Conservation (phyloP, 2,329 filamentous ascomycete genomes). For the Cryphonectria radicalis region DNA sequence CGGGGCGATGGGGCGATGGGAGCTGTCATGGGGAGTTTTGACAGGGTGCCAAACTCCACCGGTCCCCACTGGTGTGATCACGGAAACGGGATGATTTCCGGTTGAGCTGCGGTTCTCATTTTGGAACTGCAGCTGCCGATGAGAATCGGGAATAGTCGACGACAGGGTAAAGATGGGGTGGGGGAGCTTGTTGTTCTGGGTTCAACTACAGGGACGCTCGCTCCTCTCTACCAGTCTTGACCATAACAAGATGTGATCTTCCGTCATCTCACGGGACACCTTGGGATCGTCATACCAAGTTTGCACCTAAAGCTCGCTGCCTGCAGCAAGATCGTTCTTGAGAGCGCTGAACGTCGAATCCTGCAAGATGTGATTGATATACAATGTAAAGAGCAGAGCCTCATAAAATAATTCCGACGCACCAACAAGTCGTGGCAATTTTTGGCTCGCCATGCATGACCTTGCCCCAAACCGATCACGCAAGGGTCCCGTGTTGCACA, state of each 20-base stretch:
- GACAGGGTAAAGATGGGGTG: slow-evolving; percentile 1
- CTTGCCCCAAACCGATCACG: neutral
- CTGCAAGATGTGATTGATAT: neutral
- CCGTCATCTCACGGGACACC: neutral
- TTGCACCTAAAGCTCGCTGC: neutral
- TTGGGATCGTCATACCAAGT: neutral
- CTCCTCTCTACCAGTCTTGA: neutral
- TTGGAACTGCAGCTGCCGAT: slow-evolving; percentile 15
- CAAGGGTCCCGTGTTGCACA: neutral
- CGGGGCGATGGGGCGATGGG: neutral
- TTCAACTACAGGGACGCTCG: neutral
- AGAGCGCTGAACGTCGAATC: neutral
- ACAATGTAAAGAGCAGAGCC: neutral
- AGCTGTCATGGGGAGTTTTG: slow-evolving; percentile 20
- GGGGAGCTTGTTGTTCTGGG: too few species aligned
- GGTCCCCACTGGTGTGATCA: slow-evolving; percentile 16
- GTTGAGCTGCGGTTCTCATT: slow-evolving; percentile 8
- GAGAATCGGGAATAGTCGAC: slow-evolving; percentile 18
- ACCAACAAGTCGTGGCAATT: neutral
- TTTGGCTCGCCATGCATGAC: neutral
- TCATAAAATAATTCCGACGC: neutral
- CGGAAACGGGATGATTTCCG: slow-evolving; percentile 17
- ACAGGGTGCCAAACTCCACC: slow-evolving; percentile 16
- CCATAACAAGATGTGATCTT: slow-evolving; percentile 10
- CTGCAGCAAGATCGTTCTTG: neutral